Conservation (phyloP, 805 yeast genomes). For the Saccharomyces paradoxus region DNA sequence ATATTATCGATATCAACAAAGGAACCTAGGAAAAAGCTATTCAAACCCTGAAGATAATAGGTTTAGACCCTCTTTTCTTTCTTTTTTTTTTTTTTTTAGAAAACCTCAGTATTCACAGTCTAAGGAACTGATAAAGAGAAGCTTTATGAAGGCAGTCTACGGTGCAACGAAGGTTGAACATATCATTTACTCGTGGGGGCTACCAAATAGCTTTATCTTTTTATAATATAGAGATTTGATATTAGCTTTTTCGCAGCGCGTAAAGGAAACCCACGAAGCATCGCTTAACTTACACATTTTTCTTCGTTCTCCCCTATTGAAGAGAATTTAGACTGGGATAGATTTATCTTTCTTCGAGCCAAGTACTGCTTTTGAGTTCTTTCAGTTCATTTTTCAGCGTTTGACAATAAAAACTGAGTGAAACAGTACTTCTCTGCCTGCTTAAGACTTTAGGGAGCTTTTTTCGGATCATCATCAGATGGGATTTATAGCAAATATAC, state of each 20-base stretch:
- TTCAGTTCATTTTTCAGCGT: background rate
- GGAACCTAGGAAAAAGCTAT: background rate
- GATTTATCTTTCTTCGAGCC: background rate
- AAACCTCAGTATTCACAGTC: background rate
- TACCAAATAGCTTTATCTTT: background rate
- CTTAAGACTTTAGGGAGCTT: background rate
- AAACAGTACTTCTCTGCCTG: background rate
- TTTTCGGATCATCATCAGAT: conserved; percentile 12
- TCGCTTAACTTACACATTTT: background rate
- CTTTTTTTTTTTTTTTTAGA: background rate
- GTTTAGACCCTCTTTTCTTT: background rate
- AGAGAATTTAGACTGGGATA: background rate
- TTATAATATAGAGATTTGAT: background rate
- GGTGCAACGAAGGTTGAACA: background rate
- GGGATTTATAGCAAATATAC: conserved; percentile 32
- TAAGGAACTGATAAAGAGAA: background rate
- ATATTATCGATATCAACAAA: too few relatives aligned
- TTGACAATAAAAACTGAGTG: background rate
- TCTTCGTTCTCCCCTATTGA: background rate
- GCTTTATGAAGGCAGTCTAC: background rate
- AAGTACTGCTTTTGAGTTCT: background rate
- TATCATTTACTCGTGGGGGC: background rate
- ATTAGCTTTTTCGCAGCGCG: background rate
- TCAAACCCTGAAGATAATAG: background rate
- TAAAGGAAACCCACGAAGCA: background rate